These are phyloP conservation scores for Pseudogymnoascus sp. DNA, from an alignment of 2,329 filamentous ascomycete genomes.

Conservation along the genomic window DNA sequence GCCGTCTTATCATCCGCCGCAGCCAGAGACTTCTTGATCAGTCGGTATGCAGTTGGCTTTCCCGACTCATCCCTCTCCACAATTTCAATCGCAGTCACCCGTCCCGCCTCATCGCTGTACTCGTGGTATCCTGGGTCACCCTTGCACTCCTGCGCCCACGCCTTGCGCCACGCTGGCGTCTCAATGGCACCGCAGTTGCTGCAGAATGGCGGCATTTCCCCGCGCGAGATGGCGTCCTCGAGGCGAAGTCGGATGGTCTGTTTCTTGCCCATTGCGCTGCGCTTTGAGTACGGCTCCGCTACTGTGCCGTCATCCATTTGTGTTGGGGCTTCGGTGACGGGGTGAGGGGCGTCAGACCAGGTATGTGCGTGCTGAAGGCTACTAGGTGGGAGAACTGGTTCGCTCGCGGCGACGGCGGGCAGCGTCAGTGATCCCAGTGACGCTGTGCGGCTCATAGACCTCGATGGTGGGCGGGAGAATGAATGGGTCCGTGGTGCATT, in stretches of 20 bases:
- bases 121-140: constrained; percentile 64
- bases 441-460: constrained; percentile 24
- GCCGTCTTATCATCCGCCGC: constrained; percentile 52
- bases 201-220: constrained; percentile 81
- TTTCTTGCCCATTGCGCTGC: constrained; percentile 22
- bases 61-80: constrained; percentile 55
- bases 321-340: constrained; percentile 32
- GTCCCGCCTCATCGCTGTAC: constrained; percentile 63
- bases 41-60: constrained; percentile 57
- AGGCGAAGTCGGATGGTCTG: constrained; percentile 41
- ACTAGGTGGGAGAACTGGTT: constrained; percentile 37
- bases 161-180: constrained; percentile 92
- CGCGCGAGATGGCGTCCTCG: constrained; percentile 60
- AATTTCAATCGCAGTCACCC: constrained; percentile 65
- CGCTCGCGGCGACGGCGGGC: constrained; percentile 39
- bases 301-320: not conserved
- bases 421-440: constrained; percentile 27
- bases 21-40: constrained; percentile 67
- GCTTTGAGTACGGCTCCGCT: constrained; percentile 12
- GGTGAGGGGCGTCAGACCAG: constrained; percentile 37
- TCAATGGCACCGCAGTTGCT: constrained; percentile 91
- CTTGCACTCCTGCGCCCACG: constrained; percentile 68
- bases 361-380: constrained; percentile 34
- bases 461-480: constrained; percentile 38
- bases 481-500: constrained; percentile 13